Evolutionary conservation across 2,329 filamentous ascomycete genomes (phyloP).

Genomic region (Xylariaceae sp.): DNA sequence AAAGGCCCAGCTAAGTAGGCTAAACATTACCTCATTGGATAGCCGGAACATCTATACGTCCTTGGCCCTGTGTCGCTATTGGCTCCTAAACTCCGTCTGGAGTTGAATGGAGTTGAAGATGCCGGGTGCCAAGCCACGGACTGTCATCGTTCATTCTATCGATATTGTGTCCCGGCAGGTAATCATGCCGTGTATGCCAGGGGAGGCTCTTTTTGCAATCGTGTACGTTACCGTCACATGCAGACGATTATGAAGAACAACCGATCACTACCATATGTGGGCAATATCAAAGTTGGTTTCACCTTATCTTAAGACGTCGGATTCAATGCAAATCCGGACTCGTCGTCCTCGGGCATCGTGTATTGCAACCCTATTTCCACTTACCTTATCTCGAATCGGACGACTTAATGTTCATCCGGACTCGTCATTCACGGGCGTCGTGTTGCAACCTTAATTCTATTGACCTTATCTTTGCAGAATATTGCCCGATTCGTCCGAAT

Average conservation of each 20-base stretch:
- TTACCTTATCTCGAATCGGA: conserved; percentile 24
- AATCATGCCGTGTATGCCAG: conserved; percentile 23
- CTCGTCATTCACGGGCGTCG: conserved; percentile 17
- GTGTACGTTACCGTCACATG: conserved; percentile 22
- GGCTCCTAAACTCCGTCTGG: conserved; percentile 15
- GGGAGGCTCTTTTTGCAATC: conserved; percentile 14
- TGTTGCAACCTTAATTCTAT: conserved; percentile 7
- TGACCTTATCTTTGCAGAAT: conserved; percentile 19
- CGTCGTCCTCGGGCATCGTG: conserved; percentile 18
- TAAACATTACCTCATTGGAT: neutral
- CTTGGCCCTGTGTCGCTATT: neutral
- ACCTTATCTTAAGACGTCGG: conserved; percentile 21
- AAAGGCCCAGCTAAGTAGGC: conserved; percentile 13
- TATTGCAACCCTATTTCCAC: conserved; percentile 9
- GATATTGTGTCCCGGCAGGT: conserved; percentile 23
- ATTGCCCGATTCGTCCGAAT: conserved; percentile 15
- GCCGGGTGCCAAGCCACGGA: conserved; percentile 27
- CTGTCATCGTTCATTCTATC: conserved; percentile 28
- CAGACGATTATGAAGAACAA: neutral
- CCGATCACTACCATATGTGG: conserved; percentile 20
- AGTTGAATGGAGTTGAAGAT: conserved; percentile 25
- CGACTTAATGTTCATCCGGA: conserved; percentile 21
- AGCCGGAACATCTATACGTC: neutral
- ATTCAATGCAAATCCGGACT: conserved; percentile 21
- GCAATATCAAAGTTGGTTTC: conserved; percentile 26